These are phyloP conservation scores for Limonium bicolor DNA, from an alignment of 148 eudicot genomes.

Conservation along the genomic window DNA sequence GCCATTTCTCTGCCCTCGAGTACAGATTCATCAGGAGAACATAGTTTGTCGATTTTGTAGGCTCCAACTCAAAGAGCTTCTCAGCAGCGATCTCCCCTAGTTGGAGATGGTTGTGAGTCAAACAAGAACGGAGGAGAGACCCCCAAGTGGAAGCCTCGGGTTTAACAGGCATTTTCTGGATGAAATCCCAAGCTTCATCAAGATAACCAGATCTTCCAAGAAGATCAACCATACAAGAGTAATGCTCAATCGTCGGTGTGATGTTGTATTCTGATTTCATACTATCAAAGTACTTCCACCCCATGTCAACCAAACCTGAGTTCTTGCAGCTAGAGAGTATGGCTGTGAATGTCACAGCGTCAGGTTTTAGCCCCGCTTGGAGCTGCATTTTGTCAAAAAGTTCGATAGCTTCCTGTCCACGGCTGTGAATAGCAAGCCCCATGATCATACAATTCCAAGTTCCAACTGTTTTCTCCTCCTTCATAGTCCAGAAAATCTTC, in stretches of 20 bases:
- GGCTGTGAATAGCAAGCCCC: slow-evolving; percentile 36
- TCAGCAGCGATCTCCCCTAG: slow-evolving; percentile 44
- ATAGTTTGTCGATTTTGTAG: slow-evolving; percentile 44
- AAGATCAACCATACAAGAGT: slow-evolving; percentile 69
- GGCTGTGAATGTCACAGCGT: slow-evolving; percentile 46
- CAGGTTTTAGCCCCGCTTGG: slow-evolving; percentile 24
- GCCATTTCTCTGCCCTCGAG: slow-evolving; percentile 24
- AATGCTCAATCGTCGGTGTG: slow-evolving; percentile 47
- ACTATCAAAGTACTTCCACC: slow-evolving; percentile 51
- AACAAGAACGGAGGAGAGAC: slow-evolving; percentile 36
- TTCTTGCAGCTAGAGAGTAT: slow-evolving; percentile 41
- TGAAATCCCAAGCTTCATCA: slow-evolving; percentile 59
- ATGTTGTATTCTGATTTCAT: slow-evolving; percentile 28
- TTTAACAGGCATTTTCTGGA: slow-evolving; percentile 32
- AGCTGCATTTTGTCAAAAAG: slow-evolving; percentile 34
- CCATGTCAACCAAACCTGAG: slow-evolving; percentile 35
- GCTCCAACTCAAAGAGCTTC: slow-evolving; percentile 38
- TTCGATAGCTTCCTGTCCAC: slow-evolving; percentile 24
- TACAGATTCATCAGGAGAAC: slow-evolving; percentile 39
- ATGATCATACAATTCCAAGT: slow-evolving; percentile 59
- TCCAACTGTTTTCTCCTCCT: slow-evolving; percentile 22
- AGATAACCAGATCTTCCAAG: slow-evolving; percentile 51
- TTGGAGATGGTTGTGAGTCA: slow-evolving; percentile 21
- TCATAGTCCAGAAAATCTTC: slow-evolving; percentile 18
- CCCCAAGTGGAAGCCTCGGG: slow-evolving; percentile 55